A percentile compares a stretch with the other conserved stretches of the same genome.
These are phyloP conservation scores for Xylariales sp. DNA, from an alignment of 2,329 filamentous ascomycete genomes.

Conservation along the genomic window DNA sequence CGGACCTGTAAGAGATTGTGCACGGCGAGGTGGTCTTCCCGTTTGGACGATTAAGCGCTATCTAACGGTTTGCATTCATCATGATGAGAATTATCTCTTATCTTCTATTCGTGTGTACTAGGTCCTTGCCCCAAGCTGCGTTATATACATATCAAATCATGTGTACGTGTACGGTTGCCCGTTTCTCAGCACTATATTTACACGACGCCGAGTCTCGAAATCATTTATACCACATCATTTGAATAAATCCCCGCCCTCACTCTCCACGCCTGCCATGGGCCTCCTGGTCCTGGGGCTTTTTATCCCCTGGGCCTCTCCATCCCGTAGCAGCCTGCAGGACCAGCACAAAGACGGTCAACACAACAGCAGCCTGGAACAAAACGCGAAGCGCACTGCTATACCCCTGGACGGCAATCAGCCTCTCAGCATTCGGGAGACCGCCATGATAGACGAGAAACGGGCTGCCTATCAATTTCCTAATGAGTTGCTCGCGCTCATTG, in stretches of 20 bases:
- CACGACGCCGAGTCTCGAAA: background rate
- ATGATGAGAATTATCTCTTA: background rate
- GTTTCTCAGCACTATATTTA: background rate
- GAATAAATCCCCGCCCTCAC: background rate
- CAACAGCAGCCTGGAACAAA: conserved; percentile 62
- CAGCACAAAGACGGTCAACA: conserved; percentile 57
- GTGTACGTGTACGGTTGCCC: conserved; percentile 5
- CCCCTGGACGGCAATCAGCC: conserved; percentile 58
- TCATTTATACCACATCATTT: background rate
- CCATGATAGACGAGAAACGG: conserved; percentile 62
- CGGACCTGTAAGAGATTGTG: no score
- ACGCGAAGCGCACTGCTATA: conserved; percentile 60
- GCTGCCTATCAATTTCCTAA: conserved; percentile 62
- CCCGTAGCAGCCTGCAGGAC: conserved; percentile 63
- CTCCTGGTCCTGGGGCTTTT: conserved; percentile 65
- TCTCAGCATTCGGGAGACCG: conserved; percentile 56
- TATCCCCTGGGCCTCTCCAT: conserved; percentile 56
- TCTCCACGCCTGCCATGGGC: conserved; percentile 17
- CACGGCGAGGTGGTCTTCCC: no score
- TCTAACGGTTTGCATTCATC: no score
- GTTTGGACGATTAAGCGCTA: no score
- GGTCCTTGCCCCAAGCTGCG: background rate
- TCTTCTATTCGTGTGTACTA: background rate
- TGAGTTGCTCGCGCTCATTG: conserved; percentile 54
- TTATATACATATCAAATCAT: background rate